phyloP scores from a whole-genome alignment of 106 monocot genomes.

The Vanilla planifolia region DNA sequence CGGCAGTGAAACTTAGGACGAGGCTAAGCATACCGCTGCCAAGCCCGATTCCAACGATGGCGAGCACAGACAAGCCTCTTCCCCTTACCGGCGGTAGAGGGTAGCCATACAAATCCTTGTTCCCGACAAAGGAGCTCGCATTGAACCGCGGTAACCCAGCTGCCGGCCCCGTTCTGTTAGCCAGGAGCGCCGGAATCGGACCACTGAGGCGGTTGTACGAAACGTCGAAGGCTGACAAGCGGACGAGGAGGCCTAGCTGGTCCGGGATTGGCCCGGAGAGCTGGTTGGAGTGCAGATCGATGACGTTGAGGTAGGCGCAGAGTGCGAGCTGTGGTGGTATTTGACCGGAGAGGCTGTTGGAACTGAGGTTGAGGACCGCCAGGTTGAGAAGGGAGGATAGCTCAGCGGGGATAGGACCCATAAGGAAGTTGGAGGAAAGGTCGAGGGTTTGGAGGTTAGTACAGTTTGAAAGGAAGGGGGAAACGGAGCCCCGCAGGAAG shows the following conservation, averaged over 20 bases:
- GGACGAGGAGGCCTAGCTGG: slow-evolving; percentile 41
- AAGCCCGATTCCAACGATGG: slow-evolving; percentile 63
- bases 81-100: slow-evolving; percentile 33
- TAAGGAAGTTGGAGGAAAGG: slow-evolving; percentile 55
- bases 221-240: slow-evolving; percentile 58
- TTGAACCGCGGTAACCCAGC: slow-evolving; percentile 38
- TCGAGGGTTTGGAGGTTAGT: slow-evolving; percentile 66
- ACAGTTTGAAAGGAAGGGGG: slow-evolving; percentile 53
- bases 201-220: slow-evolving; percentile 50
- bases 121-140: slow-evolving; percentile 53
- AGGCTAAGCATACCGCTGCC: slow-evolving; percentile 60
- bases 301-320: slow-evolving; percentile 76
- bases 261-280: slow-evolving; percentile 53
- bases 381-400: slow-evolving; percentile 57
- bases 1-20: slow-evolving; percentile 59
- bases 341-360: slow-evolving; percentile 50
- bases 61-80: slow-evolving; percentile 37
- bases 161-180: slow-evolving; percentile 22
- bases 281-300: slow-evolving; percentile 61
- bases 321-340: slow-evolving; percentile 60
- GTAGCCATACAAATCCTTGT: slow-evolving; percentile 50
- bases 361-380: slow-evolving; percentile 69
- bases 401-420: slow-evolving; percentile 42
- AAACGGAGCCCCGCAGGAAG: slow-evolving; percentile 34
- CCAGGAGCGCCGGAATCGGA: slow-evolving; percentile 31